Evolutionary conservation across 2,329 filamentous ascomycete genomes (phyloP), one percentile per base, ranked within the genome.

Genomic region (Dactylellina cionopaga): DNA sequence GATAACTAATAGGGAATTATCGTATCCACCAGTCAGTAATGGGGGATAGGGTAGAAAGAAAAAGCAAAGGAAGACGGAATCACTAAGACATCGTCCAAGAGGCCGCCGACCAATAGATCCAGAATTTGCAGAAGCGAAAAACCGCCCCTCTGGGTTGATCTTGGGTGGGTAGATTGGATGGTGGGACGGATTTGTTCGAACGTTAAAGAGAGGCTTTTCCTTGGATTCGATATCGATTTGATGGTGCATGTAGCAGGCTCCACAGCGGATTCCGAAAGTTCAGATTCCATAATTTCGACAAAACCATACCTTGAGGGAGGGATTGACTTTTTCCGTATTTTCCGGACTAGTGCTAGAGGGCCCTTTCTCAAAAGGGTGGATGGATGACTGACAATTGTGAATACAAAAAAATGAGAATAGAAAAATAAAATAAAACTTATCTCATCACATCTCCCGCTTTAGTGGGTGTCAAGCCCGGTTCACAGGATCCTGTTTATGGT

Each of bases 281-380:
- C 58, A 54, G 55, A 63, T 62, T 63, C 65, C 65, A 70, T 56
- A 70, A 70, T 70, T 70, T 52, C 65, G 65, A 62, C 51, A 56
- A 62, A 58, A 63, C 56, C 65, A 70, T 70, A 44, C 65, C 65
- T 55, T 56, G 63, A 70, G 31, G 39, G 49, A 55, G 22, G 35
- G 46, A 52, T 60, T 69, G 64, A 59, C 37, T 54, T 70, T 44
- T 63, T 64, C 49, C 66, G 51, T 58, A 64, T 33, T 71, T 71
- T 49, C 66, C 66, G 66, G 66, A 64, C 58, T 59, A 19, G 66
- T 63, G 24, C 35, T 64, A 56, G 49, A 27, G 27, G 46, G 39
- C 33, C 43, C 31, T n/a, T 11, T 11, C 17, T 22, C 11, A 15
- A 10, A 44, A 17, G 25, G 58, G 35, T 64, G 58, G 58, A 64